Evolutionary conservation across 148 eudicot genomes (phyloP).

Genomic region (Chenopodium quinoa): DNA sequence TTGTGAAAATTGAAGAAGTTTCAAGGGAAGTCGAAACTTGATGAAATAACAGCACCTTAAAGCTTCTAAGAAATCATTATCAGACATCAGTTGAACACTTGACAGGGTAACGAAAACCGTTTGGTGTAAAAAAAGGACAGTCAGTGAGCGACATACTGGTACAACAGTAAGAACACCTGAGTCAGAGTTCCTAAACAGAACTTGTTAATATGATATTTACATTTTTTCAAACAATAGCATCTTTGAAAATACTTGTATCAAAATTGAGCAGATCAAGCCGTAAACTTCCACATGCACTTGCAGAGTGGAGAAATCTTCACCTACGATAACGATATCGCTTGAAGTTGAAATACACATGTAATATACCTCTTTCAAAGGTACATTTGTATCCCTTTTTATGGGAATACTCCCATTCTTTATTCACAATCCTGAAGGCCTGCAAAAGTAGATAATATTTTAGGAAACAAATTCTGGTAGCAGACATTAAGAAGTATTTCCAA

Average conservation of each 20-base stretch:
- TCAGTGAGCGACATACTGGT: background rate
- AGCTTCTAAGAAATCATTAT: too few relatives aligned
- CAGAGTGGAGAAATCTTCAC: constrained; percentile 32
- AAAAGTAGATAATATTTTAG: background rate
- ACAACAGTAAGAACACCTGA: background rate
- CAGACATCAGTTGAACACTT: too few relatives aligned
- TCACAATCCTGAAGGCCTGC: constrained; percentile 88
- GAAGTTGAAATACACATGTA: constrained; percentile 90
- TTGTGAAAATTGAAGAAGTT: too few relatives aligned
- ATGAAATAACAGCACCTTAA: too few relatives aligned
- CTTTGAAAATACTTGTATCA: background rate
- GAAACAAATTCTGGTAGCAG: background rate
- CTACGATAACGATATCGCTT: constrained; percentile 82
- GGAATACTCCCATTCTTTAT: constrained; percentile 97
- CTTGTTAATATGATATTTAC: constrained; percentile 7
- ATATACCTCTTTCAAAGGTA: constrained; percentile 88
- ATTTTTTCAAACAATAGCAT: background rate
- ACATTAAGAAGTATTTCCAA: background rate
- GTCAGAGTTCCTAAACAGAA: constrained; percentile 1
- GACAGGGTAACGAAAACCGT: background rate
- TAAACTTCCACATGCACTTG: background rate
- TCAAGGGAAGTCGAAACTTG: too few relatives aligned
- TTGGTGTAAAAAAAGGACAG: background rate
- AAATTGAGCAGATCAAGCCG: background rate
- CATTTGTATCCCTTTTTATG: constrained; percentile 96